Base-by-base conservation (phyloP, 495 filamentous ascomycete genomes). In the Amniculicola lignicola region DNA sequence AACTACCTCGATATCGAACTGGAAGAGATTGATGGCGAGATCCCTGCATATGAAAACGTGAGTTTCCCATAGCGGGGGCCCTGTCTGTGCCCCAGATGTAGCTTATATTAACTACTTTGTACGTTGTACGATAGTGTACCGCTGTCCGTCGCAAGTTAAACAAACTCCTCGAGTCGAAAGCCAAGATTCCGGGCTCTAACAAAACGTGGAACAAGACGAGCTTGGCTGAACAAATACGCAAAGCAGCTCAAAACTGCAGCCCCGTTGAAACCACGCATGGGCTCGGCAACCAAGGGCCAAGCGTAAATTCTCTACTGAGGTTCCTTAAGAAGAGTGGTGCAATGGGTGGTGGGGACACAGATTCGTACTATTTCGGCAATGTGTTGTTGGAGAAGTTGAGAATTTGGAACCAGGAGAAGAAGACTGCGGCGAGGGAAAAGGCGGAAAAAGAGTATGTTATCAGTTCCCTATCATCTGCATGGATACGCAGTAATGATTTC, bases 1-100 rank as follows among this genome's bases (percentile, higher is more conserved):
- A 41, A 24, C 25, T 57, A 49, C 36, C 42, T 21, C 2, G 45
- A 42, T 18, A 57, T 57, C 23, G 5, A 16, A 10, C 36, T 49
- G 6, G 29, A 48, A 16, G 53, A 57, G 28, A 48, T 57, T 33
- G 19, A 35, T 16, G 53, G 23, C 21, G 53, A 57, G 24, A 37
- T 48, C 11, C 53, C 53, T 5, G 44, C 49, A 12, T 57, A 57
- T 29, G 53, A 57, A 25, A 57, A 47, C 15, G 51, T 46, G 23
- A 21, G 27, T 47, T 10, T 10, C 24, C 29, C 11, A n/a, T 5
- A 6, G 12, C 6, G 21, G 11, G 21, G 5, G 11, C 5, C 11
- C 18, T 14, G 6, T 42, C 21, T 21, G 2, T 22, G 11, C 6
- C 14, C 9, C 2, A 5, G 12, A 10, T 42, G 14, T 19, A n/a